A percentile compares a stretch with the other conserved stretches of the same genome.
Evolutionary conservation across 2,329 filamentous ascomycete species (phyloP).

Genomic region (Thyridium curvatum): DNA sequence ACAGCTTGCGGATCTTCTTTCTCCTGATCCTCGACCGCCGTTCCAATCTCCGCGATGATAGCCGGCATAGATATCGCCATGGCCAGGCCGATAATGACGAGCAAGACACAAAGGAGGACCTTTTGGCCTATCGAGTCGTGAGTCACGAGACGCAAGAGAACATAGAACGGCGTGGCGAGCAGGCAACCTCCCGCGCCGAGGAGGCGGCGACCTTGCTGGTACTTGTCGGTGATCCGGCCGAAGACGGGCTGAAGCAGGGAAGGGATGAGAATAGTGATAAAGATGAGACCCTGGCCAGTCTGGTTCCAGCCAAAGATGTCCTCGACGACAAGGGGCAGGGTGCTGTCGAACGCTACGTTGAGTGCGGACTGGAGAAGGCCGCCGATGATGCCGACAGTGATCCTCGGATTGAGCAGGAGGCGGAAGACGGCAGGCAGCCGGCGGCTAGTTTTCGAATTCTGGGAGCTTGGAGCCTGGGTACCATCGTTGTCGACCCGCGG

Average conservation of each 20-base stretch:
- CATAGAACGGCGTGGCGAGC: neutral
- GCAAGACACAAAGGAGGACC: neutral
- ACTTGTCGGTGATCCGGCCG: neutral
- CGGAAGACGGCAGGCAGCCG: no score
- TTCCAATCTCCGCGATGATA: neutral
- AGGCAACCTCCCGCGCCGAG: neutral
- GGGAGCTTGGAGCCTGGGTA: no score
- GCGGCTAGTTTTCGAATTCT: no score
- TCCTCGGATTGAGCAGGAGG: no score
- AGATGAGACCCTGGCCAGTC: no score
- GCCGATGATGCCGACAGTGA: no score
- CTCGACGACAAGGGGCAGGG: constrained; percentile 11
- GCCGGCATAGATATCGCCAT: neutral
- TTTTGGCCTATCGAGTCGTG: neutral
- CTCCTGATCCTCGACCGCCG: neutral
- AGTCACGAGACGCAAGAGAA: neutral
- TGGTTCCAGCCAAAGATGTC: constrained; percentile 21
- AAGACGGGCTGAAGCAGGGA: neutral
- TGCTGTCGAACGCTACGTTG: no score
- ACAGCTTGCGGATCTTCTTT: neutral
- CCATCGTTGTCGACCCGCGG: no score
- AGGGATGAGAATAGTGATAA: neutral
- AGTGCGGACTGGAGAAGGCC: no score
- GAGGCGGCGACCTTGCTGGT: neutral
- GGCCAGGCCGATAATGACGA: neutral